Evolutionary conservation across 306 rosid species (phyloP).

Genomic region (Cucurbita argyrosperma): DNA sequence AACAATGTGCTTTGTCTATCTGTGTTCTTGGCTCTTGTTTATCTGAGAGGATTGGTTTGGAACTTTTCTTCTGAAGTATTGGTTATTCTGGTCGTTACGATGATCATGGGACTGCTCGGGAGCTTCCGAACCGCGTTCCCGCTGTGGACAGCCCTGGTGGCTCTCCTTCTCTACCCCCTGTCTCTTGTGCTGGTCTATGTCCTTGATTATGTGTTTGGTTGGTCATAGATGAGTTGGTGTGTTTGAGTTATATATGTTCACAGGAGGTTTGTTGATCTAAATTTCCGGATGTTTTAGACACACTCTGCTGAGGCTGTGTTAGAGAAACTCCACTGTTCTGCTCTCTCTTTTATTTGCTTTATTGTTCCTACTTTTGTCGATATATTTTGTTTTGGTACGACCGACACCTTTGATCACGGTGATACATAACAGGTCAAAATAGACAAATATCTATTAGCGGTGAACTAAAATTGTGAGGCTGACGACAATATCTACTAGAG

Average conservation of each 20-base stretch:
- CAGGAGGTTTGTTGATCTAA: background rate
- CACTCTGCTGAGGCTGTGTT: background rate
- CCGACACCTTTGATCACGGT: too few relatives aligned
- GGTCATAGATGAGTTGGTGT: slow-evolving; percentile 26
- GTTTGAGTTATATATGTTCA: background rate
- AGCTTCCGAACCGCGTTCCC: slow-evolving; percentile 81
- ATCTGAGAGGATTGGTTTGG: slow-evolving; percentile 68
- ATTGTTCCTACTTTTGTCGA: background rate
- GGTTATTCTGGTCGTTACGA: slow-evolving; percentile 61
- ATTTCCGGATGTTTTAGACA: background rate
- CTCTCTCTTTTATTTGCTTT: background rate
- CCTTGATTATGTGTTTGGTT: slow-evolving; percentile 73
- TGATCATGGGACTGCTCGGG: slow-evolving; percentile 57
- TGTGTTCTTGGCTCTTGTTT: slow-evolving; percentile 81
- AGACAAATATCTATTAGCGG: too few relatives aligned
- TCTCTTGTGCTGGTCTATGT: slow-evolving; percentile 73
- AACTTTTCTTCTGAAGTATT: slow-evolving; percentile 82
- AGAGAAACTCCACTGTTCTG: background rate
- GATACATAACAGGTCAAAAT: too few relatives aligned
- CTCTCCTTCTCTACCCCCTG: slow-evolving; percentile 77
- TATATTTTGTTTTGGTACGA: too few relatives aligned
- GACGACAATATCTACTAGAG: too few relatives aligned
- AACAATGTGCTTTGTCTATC: slow-evolving; percentile 84
- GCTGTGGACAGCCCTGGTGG: slow-evolving; percentile 68
- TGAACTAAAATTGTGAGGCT: too few relatives aligned